These are phyloP conservation scores for Penicillium sp. DNA, from an alignment of 2,329 filamentous ascomycete genomes.

Conservation along the genomic window DNA sequence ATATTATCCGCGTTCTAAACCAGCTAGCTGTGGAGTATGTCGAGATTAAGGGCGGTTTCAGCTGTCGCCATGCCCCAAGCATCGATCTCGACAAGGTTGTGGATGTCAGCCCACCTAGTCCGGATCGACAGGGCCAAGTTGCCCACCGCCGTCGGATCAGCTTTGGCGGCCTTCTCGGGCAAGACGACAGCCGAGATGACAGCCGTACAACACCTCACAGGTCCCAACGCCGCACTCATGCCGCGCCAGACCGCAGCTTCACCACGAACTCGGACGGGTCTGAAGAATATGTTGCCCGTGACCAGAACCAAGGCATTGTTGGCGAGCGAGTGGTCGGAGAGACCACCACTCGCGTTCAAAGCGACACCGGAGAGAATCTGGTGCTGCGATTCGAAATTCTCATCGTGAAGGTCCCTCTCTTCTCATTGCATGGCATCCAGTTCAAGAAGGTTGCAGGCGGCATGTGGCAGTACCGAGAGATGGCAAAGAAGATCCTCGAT, in stretches of 20 bases:
- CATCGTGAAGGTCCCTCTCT: constrained; percentile 92
- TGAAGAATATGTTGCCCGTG: constrained; percentile 62
- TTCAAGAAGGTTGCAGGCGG: constrained; percentile 96
- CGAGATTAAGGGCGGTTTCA: constrained; percentile 91
- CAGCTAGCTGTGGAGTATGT: constrained; percentile 84
- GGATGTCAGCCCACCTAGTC: constrained; percentile 57
- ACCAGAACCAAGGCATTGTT: constrained; percentile 42
- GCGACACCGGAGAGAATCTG: constrained; percentile 78
- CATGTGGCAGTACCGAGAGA: constrained; percentile 98
- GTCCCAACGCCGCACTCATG: constrained; percentile 42
- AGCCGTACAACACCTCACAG: constrained; percentile 43
- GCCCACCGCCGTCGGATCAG: constrained; percentile 74
- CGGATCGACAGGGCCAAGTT: constrained; percentile 44
- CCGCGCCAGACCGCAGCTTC: constrained; percentile 63
- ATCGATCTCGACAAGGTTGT: constrained; percentile 75
- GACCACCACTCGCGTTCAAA: constrained; percentile 87
- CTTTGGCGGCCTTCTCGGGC: constrained; percentile 65
- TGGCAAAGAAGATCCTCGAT: constrained; percentile 91
- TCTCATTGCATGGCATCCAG: constrained; percentile 90
- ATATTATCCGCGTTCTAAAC: constrained; percentile 84
- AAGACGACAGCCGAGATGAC: constrained; percentile 65
- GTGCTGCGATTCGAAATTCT: constrained; percentile 89
- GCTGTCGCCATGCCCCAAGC: constrained; percentile 79
- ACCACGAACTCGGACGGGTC: constrained; percentile 80
- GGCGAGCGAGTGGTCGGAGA: constrained; percentile 67